phyloP scores from a whole-genome alignment of 208 protist genomes.

The Trypanosoma grayi region DNA sequence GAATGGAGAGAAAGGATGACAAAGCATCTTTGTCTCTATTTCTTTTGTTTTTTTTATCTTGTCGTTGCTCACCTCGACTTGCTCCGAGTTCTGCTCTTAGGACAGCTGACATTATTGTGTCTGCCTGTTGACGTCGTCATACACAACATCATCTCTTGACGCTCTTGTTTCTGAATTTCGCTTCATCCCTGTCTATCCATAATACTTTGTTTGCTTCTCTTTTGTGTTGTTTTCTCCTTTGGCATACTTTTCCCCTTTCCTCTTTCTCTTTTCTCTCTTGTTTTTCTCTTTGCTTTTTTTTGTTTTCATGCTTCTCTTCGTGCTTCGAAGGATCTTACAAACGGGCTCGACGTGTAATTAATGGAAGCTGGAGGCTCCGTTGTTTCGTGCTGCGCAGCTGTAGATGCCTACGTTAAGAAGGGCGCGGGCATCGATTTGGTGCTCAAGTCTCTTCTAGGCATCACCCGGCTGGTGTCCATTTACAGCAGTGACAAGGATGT shows the following conservation, averaged over 20 bases:
- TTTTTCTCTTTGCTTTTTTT: constrained; percentile 4
- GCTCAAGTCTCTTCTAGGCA: constrained; percentile 67
- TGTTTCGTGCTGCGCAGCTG: constrained; percentile 43
- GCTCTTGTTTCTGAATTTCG: neutral
- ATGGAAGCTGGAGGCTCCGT: constrained; percentile 3
- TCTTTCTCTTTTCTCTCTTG: constrained; percentile 1
- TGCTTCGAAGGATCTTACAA: neutral
- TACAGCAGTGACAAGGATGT: constrained; percentile 34
- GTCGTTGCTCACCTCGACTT: neutral
- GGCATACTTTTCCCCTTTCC: neutral
- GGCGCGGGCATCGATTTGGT: constrained; percentile 82
- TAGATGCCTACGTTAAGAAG: constrained; percentile 67
- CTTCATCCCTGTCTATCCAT: neutral
- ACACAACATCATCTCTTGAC: too few species aligned
- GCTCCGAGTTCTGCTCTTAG: too few species aligned
- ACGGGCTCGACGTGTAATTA: neutral
- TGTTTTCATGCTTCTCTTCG: neutral
- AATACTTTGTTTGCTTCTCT: neutral
- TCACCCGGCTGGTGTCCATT: constrained; percentile 58
- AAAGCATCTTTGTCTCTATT: too few species aligned
- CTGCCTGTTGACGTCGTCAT: too few species aligned
- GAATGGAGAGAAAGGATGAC: constrained; percentile 5
- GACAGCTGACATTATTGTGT: too few species aligned
- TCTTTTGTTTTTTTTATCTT: constrained; percentile 7
- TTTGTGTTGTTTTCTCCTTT: neutral